Evolutionary conservation across 345 rosid genomes (phyloP), one percentile per base, ranked within the genome.

Genomic region (Mercurialis annua): DNA sequence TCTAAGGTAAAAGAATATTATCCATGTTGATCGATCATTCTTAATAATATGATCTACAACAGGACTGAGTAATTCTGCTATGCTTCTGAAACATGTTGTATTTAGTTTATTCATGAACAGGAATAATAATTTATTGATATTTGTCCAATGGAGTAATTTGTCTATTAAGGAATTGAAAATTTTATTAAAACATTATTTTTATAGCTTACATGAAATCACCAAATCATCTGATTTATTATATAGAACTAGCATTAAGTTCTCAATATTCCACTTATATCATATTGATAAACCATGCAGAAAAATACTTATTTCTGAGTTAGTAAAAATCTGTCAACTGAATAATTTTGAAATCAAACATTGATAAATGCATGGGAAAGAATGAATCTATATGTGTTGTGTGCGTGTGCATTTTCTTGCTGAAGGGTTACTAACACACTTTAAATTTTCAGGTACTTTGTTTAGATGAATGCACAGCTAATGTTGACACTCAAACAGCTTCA

Each of bases 401-500:
- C 24, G 40, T 24, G 10, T 23, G 24, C 30, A 16, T 5, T 47
- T 12, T 8, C 10, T 3, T 11, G 44, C 9, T 74, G 24, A 8
- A 33, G 1, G 47, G 43, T 34, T 63, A 40, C 69, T 76, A 30
- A 69, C 3, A 6, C 27, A 1, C 31, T 12, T 20, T 66, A 48
- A 23, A n/a, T 46, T 68, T 29, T 65, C 78, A 88, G 91, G 86
- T 93, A 55, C 85, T 93, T 36, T 93, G 97, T 78, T 81, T 93
- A 78, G 98, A 93, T 67, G 98, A 93, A 78, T 93, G 98, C 82
- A 88, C 96, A 0, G 97, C 97, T 21, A 88, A 82, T 71, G 67
- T 93, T 6, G 98, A 93, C 77, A 69, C 77, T 46, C 83, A 76
- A 76, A 88, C 98, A 60, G 86, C 96, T 67, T 86, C 92, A 44